Conservation (phyloP, 108 stramenopile genomes). For the Nitzschia sp. region DNA sequence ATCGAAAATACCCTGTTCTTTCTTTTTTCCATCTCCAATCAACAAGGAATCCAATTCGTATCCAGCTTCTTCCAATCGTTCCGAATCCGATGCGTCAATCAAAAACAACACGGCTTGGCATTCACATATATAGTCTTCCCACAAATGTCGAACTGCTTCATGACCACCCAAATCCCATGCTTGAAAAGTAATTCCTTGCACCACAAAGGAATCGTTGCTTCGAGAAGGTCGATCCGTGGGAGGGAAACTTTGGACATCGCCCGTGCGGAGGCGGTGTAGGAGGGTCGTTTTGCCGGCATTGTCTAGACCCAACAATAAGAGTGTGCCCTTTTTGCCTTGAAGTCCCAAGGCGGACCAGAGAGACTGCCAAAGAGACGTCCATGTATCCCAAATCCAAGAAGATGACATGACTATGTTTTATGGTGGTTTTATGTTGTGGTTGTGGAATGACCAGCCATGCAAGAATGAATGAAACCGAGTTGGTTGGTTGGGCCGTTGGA, state of each 20-base stretch:
- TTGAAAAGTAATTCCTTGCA: slow-evolving; percentile 42
- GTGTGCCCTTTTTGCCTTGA: slow-evolving; percentile 85
- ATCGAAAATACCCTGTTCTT: slow-evolving; percentile 2
- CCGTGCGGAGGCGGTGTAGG: slow-evolving; percentile 55
- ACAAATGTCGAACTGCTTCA: slow-evolving; percentile 66
- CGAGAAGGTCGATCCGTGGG: slow-evolving; percentile 59
- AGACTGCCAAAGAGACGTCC: slow-evolving; percentile 24
- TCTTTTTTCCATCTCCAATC: slow-evolving; percentile 33
- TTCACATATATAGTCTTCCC: slow-evolving; percentile 57
- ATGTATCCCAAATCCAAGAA: slow-evolving; percentile 1
- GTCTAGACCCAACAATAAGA: slow-evolving; percentile 96
- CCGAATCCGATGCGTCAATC: slow-evolving; percentile 50
- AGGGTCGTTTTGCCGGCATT: slow-evolving; percentile 98
- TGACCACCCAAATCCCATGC: slow-evolving; percentile 76
- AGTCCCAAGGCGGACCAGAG: slow-evolving; percentile 31
- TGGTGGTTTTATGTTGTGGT: background rate
- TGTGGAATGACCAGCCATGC: background rate
- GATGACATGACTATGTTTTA: too few relatives aligned
- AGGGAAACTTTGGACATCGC: slow-evolving; percentile 49
- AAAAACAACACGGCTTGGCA: slow-evolving; percentile 57
- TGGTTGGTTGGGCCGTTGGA: too few relatives aligned
- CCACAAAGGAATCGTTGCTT: slow-evolving; percentile 35
- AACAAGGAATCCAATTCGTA: slow-evolving; percentile 56
- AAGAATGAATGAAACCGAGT: too few relatives aligned
- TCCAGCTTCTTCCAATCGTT: slow-evolving; percentile 55